Base-by-base conservation (phyloP, 192 early-diverging fungal species). In the Backusella morwellensis region DNA sequence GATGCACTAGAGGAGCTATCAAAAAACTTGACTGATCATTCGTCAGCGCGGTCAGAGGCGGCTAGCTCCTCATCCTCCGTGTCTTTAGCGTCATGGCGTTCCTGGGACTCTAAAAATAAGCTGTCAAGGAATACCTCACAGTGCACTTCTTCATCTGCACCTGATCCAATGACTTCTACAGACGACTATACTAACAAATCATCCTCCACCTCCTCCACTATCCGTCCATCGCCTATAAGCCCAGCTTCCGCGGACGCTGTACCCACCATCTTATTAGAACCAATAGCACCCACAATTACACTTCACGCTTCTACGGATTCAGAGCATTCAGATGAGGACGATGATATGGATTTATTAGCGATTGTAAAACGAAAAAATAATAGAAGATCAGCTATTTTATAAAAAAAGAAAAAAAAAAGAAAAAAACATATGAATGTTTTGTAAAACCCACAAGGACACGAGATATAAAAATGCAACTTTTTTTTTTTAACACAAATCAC, bases 71-170 rank as follows among this genome's bases (percentile, higher is more conserved):
- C 9, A 26, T 26, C 36, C 1, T 82, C 80, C 0, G 50, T 35
- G 15, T 82, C 80, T 4, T 47, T 66, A 32, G 29, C 26, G 23
- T 63, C 56, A 63, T 63, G 56, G 56, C 56, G 36, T 15, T 82
- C 80, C 6, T 78, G 77, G 76, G 76, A 77, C 56, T 63, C 56
- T 35, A 26, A 56, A 41, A 23, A 44, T 34, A 71, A 63, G 26
- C 56, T 77, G 69, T 56, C 80, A 11, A 72, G 80, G 15, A 77
- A 81, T 40, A 81, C 75, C 19, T 81, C 80, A 38, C 9, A 70
- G 4, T 59, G 70, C 32, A 81, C 75, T 4, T 40, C 50, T 34
- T 68, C 63, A 21, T 77, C 80, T 47, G 23, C 59, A 3, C 74
- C 63, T n/a, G 74, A 75, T 17, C n/a, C 23, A 29, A 23, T 26